Percentiles rank a stretch among this genome's conserved stretches.
Evolutionary conservation across 768 basidiomycete genomes (phyloP).

Genomic region (Suillus americanus): DNA sequence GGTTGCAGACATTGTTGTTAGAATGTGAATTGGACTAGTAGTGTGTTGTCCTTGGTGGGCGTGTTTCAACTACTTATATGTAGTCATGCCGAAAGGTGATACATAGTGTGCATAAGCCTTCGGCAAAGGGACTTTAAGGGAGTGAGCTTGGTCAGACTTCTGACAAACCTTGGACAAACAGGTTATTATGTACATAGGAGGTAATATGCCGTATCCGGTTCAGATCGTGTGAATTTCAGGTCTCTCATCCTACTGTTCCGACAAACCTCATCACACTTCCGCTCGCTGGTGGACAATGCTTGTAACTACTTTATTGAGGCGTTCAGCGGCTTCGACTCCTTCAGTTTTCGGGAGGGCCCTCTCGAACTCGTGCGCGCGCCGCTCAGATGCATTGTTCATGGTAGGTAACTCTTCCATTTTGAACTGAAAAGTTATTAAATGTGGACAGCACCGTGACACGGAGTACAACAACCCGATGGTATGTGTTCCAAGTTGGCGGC

Average conservation of each 20-base stretch:
- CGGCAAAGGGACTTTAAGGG: too few species aligned
- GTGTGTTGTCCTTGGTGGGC: background rate
- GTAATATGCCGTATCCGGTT: background rate
- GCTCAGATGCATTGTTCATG: constrained; percentile 86
- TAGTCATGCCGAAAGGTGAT: constrained; percentile 1
- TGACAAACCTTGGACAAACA: too few species aligned
- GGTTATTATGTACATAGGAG: background rate
- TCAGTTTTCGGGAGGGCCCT: constrained; percentile 25
- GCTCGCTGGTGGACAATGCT: constrained; percentile 21
- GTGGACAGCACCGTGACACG: constrained; percentile 86
- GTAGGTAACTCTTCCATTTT: constrained; percentile 45
- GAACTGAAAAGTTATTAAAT: constrained; percentile 14
- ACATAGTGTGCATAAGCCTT: background rate
- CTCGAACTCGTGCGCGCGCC: constrained; percentile 42
- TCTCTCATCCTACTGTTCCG: constrained; percentile 2
- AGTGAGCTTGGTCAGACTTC: too few species aligned
- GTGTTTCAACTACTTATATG: background rate
- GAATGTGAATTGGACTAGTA: background rate
- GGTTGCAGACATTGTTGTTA: constrained; percentile 22
- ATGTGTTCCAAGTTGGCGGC: constrained; percentile 11
- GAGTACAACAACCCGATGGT: constrained; percentile 93
- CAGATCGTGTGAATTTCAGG: constrained; percentile 8
- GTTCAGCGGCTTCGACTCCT: constrained; percentile 17
- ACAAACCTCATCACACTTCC: constrained; percentile 1
- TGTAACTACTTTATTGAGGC: constrained; percentile 14